phyloP scores from a whole-genome alignment of 495 filamentous ascomycete genomes.

The Penicillium cosmopolitanum region DNA sequence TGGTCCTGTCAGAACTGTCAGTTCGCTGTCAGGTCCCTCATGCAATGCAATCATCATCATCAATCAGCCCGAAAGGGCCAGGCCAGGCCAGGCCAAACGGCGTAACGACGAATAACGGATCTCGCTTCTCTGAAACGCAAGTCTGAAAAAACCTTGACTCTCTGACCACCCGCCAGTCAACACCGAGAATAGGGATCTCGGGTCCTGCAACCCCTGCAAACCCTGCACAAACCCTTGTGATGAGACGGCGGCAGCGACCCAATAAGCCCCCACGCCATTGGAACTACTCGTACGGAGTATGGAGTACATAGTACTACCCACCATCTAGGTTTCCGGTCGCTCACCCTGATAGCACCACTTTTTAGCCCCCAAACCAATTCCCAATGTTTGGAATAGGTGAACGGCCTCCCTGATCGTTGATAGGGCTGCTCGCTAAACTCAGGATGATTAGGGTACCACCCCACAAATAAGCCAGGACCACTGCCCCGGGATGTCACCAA shows the following conservation, averaged over 20 bases:
- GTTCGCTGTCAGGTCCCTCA: not conserved
- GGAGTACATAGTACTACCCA: not conserved
- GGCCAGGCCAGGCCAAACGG: not conserved
- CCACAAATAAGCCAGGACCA: slow-evolving; percentile 20
- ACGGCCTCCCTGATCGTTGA: not conserved
- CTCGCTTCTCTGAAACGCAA: slow-evolving; percentile 4
- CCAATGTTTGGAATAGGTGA: no score
- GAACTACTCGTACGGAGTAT: no score
- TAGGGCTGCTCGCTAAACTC: slow-evolving; percentile 11
- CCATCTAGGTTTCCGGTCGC: not conserved
- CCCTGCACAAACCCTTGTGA: slow-evolving; percentile 13
- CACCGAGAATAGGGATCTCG: slow-evolving; percentile 8
- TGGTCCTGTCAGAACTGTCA: not conserved
- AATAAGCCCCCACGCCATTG: slow-evolving; percentile 8
- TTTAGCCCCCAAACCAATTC: slow-evolving; percentile 1
- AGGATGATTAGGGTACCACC: slow-evolving; percentile 25
- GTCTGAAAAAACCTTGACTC: slow-evolving; percentile 3
- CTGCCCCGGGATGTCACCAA: slow-evolving; percentile 15
- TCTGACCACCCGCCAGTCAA: slow-evolving; percentile 16
- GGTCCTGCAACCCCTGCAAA: not conserved
- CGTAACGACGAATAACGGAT: not conserved
- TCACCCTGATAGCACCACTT: not conserved
- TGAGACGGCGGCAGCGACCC: slow-evolving; percentile 1
- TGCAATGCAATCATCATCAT: not conserved
- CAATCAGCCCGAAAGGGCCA: not conserved